phyloP scores from a whole-genome alignment of 75 land plant genomes.

The Cunninghamia lanceolata region DNA sequence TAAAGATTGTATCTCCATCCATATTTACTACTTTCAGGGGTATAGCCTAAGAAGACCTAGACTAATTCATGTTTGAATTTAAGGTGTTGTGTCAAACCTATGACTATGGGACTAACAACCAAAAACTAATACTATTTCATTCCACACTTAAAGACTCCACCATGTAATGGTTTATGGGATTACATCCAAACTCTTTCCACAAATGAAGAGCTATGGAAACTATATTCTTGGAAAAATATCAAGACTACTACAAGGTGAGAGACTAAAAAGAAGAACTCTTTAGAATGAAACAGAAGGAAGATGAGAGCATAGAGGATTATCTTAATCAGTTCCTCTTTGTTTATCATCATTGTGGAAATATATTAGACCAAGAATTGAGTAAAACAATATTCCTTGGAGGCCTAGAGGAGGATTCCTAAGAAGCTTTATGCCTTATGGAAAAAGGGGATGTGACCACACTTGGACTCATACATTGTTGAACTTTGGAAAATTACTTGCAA shows the following conservation, averaged over 20 bases:
- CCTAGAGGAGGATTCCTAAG: neutral
- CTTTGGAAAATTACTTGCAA: too few relatives aligned
- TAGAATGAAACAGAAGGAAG: neutral
- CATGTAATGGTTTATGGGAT: too few relatives aligned
- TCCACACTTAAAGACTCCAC: too few relatives aligned
- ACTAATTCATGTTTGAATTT: neutral
- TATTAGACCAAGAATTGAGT: neutral
- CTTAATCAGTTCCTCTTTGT: neutral
- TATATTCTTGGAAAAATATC: neutral
- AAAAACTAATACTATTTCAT: too few relatives aligned
- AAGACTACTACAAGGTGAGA: neutral
- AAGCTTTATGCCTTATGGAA: neutral
- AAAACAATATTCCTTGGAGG: neutral
- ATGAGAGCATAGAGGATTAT: neutral
- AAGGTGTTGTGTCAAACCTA: neutral
- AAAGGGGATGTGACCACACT: neutral
- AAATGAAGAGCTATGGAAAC: too few relatives aligned
- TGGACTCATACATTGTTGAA: neutral
- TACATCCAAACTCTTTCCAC: too few relatives aligned
- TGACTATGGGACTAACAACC: neutral
- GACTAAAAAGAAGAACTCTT: neutral
- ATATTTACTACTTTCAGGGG: neutral
- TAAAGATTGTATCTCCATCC: neutral
- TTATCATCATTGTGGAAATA: neutral
- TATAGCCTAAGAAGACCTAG: neutral